phyloP scores from a whole-genome alignment of 2,329 filamentous ascomycete genomes.

The Botrytis paeoniae region DNA sequence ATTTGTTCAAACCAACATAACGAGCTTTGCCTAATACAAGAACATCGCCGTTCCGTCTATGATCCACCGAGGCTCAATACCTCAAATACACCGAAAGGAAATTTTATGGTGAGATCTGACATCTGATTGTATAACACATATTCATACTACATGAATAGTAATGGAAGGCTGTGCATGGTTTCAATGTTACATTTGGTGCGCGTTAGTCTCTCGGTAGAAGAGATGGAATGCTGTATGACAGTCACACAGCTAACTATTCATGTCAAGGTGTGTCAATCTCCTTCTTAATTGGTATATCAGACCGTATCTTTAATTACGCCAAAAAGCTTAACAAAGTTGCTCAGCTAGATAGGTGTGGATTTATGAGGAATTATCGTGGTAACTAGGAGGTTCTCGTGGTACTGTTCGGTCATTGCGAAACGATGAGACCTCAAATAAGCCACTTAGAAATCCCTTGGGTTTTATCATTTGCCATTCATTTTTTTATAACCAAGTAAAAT shows the following conservation, averaged over 20 bases:
- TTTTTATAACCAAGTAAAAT: neutral
- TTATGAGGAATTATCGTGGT: neutral
- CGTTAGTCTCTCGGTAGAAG: neutral
- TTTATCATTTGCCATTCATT: neutral
- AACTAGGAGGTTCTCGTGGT: neutral
- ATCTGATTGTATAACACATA: slow-evolving; percentile 3
- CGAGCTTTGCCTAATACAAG: slow-evolving; percentile 1
- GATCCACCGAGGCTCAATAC: slow-evolving; percentile 6
- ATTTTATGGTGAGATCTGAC: neutral
- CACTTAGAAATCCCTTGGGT: neutral
- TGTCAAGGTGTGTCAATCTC: neutral
- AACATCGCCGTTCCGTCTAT: neutral
- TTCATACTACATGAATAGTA: neutral
- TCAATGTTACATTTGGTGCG: neutral
- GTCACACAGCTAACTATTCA: neutral
- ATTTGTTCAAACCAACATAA: neutral
- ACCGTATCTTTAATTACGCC: neutral
- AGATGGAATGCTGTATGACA: neutral
- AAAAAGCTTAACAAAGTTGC: slow-evolving; percentile 2
- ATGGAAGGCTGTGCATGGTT: neutral
- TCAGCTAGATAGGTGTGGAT: neutral
- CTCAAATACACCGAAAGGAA: slow-evolving; percentile 3
- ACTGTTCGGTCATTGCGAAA: neutral
- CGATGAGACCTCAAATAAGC: neutral
- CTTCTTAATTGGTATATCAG: neutral